Conservation (phyloP, 345 rosid genomes). For the Dimocarpus longan region DNA sequence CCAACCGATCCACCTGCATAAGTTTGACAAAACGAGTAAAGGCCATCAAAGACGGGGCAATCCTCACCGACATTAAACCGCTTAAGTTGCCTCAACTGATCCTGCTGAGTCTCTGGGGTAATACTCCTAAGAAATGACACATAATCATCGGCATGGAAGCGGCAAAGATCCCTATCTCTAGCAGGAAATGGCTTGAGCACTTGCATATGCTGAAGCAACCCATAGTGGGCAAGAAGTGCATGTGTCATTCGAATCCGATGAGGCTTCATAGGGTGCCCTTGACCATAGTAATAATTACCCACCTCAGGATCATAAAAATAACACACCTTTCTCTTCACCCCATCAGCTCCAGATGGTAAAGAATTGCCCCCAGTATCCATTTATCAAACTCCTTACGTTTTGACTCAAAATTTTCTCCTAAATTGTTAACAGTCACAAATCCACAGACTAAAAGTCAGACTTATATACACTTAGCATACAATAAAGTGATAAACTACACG, state of each 20-base stretch:
- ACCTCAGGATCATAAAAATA: constrained; percentile 71
- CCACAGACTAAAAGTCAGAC: not conserved
- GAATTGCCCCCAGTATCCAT: constrained; percentile 60
- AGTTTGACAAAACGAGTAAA: constrained; percentile 63
- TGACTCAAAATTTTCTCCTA: not conserved
- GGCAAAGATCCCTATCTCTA: constrained; percentile 62
- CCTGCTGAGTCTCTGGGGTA: constrained; percentile 64
- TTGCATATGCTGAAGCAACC: constrained; percentile 67
- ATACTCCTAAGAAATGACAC: constrained; percentile 59
- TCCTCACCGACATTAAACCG: constrained; percentile 70
- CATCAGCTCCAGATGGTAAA: constrained; percentile 57
- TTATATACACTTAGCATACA: not conserved
- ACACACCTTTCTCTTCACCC: constrained; percentile 63
- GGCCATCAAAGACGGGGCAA: constrained; percentile 69
- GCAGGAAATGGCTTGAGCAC: constrained; percentile 65
- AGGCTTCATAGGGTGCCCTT: constrained; percentile 72
- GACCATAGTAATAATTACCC: constrained; percentile 68
- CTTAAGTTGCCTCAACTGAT: constrained; percentile 59
- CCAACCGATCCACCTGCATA: constrained; percentile 71
- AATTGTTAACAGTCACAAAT: not conserved
- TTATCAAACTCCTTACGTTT: not conserved
- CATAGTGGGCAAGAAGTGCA: constrained; percentile 68
- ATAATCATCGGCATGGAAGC: constrained; percentile 69
- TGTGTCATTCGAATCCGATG: constrained; percentile 67
- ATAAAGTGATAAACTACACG: not conserved